A percentile compares a stretch with the other conserved stretches of the same genome.
Conservation (phyloP, 768 basidiomycete species). For the Rhodosporidiobolus odoratus region DNA sequence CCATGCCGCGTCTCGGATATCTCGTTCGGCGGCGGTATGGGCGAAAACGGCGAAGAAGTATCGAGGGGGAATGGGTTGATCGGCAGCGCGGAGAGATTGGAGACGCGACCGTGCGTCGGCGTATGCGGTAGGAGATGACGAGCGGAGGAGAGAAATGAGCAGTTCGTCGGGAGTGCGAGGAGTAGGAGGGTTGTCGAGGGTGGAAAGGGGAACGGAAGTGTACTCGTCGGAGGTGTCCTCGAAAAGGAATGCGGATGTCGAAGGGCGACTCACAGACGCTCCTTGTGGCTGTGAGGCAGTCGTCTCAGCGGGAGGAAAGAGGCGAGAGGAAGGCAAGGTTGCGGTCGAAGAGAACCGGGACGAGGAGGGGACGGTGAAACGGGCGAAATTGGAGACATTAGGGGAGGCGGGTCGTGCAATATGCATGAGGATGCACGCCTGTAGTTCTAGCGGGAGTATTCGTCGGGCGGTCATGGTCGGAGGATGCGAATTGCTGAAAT, state of each 20-base stretch:
- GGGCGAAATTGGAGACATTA: background rate
- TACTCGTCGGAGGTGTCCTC: constrained; percentile 13
- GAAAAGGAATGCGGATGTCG: constrained; percentile 2
- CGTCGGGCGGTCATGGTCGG: background rate
- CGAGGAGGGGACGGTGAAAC: background rate
- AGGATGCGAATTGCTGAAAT: background rate
- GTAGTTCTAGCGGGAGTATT: constrained; percentile 6
- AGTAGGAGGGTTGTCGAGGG: constrained; percentile 11
- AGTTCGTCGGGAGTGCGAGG: constrained; percentile 16
- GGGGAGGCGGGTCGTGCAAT: background rate
- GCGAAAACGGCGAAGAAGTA: constrained; percentile 4
- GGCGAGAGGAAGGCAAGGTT: background rate
- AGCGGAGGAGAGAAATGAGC: constrained; percentile 18
- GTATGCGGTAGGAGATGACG: background rate
- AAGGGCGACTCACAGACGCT: background rate
- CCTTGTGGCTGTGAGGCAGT: background rate
- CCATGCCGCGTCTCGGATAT: background rate
- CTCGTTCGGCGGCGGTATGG: background rate
- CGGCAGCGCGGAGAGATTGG: background rate
- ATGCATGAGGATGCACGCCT: background rate
- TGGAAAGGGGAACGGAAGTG: constrained; percentile 14
- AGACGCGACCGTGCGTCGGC: background rate
- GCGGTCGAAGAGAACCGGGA: background rate
- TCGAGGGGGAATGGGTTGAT: background rate
- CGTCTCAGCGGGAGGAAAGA: background rate